phyloP scores from a whole-genome alignment of 805 yeast genomes.

The Suhomyces sp. region DNA sequence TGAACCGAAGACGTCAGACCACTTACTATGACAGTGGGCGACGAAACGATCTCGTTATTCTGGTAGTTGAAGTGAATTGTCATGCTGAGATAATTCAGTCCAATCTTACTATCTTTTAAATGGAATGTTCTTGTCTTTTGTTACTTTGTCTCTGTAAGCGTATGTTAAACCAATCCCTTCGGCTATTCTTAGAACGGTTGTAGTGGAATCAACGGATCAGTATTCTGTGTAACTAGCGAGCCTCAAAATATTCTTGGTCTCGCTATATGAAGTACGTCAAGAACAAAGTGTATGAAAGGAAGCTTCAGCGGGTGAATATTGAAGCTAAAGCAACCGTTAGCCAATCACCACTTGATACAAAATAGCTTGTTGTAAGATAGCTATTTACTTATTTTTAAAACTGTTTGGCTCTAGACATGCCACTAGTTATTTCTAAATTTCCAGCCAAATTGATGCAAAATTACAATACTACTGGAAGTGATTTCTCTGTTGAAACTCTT shows the following conservation, averaged over 20 bases:
- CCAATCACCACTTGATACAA: neutral
- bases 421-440: neutral
- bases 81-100: slow-evolving; percentile 2
- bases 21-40: slow-evolving; percentile 36
- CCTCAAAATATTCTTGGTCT: neutral
- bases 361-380: neutral
- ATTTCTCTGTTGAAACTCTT: neutral
- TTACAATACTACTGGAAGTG: neutral
- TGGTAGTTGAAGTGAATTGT: slow-evolving; percentile 29
- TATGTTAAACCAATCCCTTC: neutral
- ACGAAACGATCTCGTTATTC: slow-evolving; percentile 37
- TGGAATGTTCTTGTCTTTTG: neutral
- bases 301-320: neutral
- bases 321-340: neutral
- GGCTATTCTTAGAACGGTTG: neutral
- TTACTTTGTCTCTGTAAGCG: neutral
- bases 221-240: neutral
- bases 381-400: neutral
- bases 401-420: neutral
- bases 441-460: neutral
- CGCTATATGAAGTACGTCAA: neutral
- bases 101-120: neutral
- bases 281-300: neutral
- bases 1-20: slow-evolving; percentile 22
- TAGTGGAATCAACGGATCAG: neutral